Conservation (phyloP, 306 rosid species). For the Quercus parvula region DNA sequence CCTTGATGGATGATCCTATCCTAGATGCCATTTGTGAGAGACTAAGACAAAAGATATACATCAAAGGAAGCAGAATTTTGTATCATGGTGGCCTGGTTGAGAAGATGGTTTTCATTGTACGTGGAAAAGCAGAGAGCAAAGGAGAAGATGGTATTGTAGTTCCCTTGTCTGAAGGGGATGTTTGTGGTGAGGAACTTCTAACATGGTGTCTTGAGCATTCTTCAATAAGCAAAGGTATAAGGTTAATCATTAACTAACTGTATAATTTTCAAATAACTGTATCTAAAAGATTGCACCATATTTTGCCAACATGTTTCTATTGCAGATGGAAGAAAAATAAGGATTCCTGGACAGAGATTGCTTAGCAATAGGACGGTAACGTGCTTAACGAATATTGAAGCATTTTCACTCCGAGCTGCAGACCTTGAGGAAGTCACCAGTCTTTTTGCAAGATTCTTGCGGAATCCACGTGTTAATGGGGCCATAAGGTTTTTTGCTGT, state of each 20-base stretch:
- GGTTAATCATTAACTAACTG: background rate
- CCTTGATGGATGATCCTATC: slow-evolving; percentile 71
- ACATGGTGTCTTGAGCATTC: slow-evolving; percentile 84
- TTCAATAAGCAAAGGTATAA: slow-evolving; percentile 63
- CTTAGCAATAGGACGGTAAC: slow-evolving; percentile 59
- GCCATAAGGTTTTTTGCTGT: slow-evolving; percentile 63
- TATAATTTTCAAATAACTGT: background rate
- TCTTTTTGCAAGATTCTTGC: slow-evolving; percentile 67
- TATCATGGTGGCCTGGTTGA: slow-evolving; percentile 56
- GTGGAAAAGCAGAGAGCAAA: slow-evolving; percentile 71
- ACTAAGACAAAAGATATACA: slow-evolving; percentile 70
- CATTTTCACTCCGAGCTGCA: slow-evolving; percentile 67
- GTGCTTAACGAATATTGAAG: slow-evolving; percentile 80
- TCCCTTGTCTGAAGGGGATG: slow-evolving; percentile 69
- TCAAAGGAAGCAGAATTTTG: slow-evolving; percentile 68
- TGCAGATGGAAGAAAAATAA: slow-evolving; percentile 55
- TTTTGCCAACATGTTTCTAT: background rate
- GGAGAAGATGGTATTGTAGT: slow-evolving; percentile 59
- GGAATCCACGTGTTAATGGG: slow-evolving; percentile 68
- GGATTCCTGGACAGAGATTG: slow-evolving; percentile 63
- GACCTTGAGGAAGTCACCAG: slow-evolving; percentile 88
- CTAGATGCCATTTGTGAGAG: slow-evolving; percentile 77
- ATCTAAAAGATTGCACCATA: background rate
- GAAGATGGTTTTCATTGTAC: slow-evolving; percentile 84
- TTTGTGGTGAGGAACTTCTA: slow-evolving; percentile 89